Evolutionary conservation across 805 yeast genomes (phyloP).

Genomic region (Saccharomycopsis sp.): DNA sequence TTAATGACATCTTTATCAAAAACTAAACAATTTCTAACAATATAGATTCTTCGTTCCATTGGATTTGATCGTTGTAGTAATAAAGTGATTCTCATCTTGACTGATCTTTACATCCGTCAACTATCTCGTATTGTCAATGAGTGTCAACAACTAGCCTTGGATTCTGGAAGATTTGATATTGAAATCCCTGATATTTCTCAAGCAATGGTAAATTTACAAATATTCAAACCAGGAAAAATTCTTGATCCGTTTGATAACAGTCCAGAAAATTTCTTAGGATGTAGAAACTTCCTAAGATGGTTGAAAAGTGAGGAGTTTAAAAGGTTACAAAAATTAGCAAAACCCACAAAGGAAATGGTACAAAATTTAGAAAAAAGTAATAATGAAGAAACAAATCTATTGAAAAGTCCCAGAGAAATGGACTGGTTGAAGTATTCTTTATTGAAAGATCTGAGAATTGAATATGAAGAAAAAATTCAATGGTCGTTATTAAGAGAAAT

Average conservation of each 20-base stretch:
- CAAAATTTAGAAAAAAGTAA: slow-evolving; percentile 19
- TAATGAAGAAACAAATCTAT: slow-evolving; percentile 25
- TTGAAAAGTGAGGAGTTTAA: slow-evolving; percentile 35
- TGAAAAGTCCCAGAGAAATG: slow-evolving; percentile 26
- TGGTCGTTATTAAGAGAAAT: slow-evolving; percentile 20
- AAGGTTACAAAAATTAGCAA: slow-evolving; percentile 30
- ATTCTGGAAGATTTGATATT: slow-evolving; percentile 36
- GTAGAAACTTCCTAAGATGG: slow-evolving; percentile 47
- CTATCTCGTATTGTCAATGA: slow-evolving; percentile 43
- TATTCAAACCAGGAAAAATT: slow-evolving; percentile 46
- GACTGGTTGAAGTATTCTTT: slow-evolving; percentile 31
- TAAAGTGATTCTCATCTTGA: slow-evolving; percentile 58
- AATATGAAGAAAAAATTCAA: slow-evolving; percentile 22
- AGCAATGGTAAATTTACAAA: slow-evolving; percentile 54
- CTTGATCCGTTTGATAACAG: slow-evolving; percentile 47
- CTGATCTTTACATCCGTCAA: slow-evolving; percentile 65
- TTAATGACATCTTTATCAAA: background rate
- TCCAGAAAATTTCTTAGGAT: slow-evolving; percentile 35
- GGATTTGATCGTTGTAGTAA: slow-evolving; percentile 81
- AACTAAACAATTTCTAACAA: background rate
- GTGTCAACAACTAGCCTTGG: slow-evolving; percentile 38
- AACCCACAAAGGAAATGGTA: slow-evolving; percentile 22
- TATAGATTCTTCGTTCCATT: slow-evolving; percentile 58
- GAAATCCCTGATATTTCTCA: slow-evolving; percentile 58
- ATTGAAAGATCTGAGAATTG: slow-evolving; percentile 25